These are phyloP conservation scores for Fusarium sp. DNA, from an alignment of 2,329 filamentous ascomycete species.

Conservation along the genomic window DNA sequence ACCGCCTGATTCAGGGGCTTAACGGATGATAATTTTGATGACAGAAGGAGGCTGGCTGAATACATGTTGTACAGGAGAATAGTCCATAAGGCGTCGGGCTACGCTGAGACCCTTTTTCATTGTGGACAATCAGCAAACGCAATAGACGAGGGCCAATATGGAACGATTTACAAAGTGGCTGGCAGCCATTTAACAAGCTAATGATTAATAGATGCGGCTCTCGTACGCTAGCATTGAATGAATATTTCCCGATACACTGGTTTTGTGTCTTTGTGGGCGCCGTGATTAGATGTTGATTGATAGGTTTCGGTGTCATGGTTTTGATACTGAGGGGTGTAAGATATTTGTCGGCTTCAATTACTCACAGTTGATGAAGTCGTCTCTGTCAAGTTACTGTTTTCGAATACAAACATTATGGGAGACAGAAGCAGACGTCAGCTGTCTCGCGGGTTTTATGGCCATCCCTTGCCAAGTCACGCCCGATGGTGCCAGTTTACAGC, in stretches of 20 bases:
- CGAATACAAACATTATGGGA: neutral
- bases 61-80: neutral
- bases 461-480: conserved; percentile 18
- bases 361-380: neutral
- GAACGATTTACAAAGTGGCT: conserved; percentile 22
- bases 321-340: neutral
- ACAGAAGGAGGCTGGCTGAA: neutral
- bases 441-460: conserved; percentile 1
- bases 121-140: neutral
- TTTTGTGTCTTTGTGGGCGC: neutral
- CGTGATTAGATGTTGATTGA: neutral
- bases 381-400: neutral
- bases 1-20: conserved; percentile 11
- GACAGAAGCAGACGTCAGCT: neutral
- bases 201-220: conserved; percentile 44
- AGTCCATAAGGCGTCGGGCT: neutral
- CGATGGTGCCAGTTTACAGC: neutral
- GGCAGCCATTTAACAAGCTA: conserved; percentile 27
- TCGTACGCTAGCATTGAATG: conserved; percentile 24
- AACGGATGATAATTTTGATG: neutral
- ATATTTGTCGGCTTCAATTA: neutral
- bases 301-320: neutral
- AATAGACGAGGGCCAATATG: conserved; percentile 14
- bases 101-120: conserved; percentile 9
- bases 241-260: neutral